phyloP scores from a whole-genome alignment of 2,329 filamentous ascomycete species.

The Fusarium bulbicola region DNA sequence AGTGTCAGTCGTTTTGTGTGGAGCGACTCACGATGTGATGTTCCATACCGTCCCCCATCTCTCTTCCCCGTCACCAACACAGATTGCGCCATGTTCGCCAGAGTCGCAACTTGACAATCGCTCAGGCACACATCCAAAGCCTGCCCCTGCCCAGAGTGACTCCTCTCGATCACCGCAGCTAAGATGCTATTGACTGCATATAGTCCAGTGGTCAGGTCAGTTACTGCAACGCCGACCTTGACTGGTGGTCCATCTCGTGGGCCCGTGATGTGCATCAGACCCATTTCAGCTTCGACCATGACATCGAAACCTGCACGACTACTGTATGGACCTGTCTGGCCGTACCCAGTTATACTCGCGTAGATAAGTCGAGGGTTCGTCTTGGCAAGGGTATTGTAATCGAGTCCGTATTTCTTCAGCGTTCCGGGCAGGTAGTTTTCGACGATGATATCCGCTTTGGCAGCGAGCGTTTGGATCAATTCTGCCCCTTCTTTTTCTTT shows the following conservation, averaged over 20 bases:
- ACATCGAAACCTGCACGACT: slow-evolving; percentile 93
- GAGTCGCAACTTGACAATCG: slow-evolving; percentile 93
- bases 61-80: slow-evolving; percentile 85
- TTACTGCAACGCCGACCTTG: slow-evolving; percentile 96
- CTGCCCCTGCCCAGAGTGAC: slow-evolving; percentile 79
- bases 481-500: slow-evolving; percentile 83
- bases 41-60: slow-evolving; percentile 91
- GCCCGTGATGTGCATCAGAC: slow-evolving; percentile 97
- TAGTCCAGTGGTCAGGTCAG: slow-evolving; percentile 90
- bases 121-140: slow-evolving; percentile 90
- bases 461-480: slow-evolving; percentile 83
- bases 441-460: slow-evolving; percentile 87
- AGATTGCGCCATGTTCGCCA: slow-evolving; percentile 92
- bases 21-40: slow-evolving; percentile 79
- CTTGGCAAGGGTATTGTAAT: slow-evolving; percentile 79
- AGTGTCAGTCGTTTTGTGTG: fast-evolving
- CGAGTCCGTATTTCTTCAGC: slow-evolving; percentile 91
- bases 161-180: slow-evolving; percentile 63
- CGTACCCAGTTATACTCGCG: slow-evolving; percentile 94
- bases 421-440: slow-evolving; percentile 95
- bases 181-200: slow-evolving; percentile 80
- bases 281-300: slow-evolving; percentile 98
- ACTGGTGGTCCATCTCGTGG: slow-evolving; percentile 86
- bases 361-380: slow-evolving; percentile 90
- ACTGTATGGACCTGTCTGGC: slow-evolving; percentile 89